Conservation (phyloP, 129 eudicot genomes). For the Rutidosis leptorrhynchoides region DNA sequence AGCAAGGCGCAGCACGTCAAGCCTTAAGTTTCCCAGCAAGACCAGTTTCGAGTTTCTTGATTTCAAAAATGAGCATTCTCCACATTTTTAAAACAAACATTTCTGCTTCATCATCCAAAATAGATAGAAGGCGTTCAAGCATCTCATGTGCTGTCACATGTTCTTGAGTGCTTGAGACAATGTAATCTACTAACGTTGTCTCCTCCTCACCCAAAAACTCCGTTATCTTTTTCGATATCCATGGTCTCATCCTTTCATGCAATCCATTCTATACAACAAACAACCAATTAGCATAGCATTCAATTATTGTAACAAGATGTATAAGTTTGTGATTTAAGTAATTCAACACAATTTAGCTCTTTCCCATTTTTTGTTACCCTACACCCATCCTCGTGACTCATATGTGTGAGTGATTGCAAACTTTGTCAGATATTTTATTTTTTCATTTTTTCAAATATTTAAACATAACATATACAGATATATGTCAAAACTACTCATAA, state of each 20-base stretch:
- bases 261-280: conserved; percentile 53
- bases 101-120: conserved; percentile 90
- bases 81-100: conserved; percentile 99
- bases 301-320: neutral
- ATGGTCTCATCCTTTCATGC: conserved; percentile 93
- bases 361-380: neutral
- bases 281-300: neutral
- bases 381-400: neutral
- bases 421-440: neutral
- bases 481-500: neutral
- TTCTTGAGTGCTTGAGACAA: conserved; percentile 82
- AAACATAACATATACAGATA: neutral
- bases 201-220: conserved; percentile 95
- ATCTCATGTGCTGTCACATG: conserved; percentile 78
- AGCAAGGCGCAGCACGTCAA: conserved; percentile 20
- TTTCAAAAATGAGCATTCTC: conserved; percentile 97
- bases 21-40: conserved; percentile 52
- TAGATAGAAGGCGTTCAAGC: conserved; percentile 70
- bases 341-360: neutral
- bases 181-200: conserved; percentile 77
- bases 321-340: neutral
- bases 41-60: conserved; percentile 84
- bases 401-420: neutral
- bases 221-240: conserved; percentile 92
- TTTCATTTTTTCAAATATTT: too few relatives aligned